These are phyloP conservation scores for Cunninghamia lanceolata DNA, from an alignment of 75 land plant genomes.

Conservation along the genomic window DNA sequence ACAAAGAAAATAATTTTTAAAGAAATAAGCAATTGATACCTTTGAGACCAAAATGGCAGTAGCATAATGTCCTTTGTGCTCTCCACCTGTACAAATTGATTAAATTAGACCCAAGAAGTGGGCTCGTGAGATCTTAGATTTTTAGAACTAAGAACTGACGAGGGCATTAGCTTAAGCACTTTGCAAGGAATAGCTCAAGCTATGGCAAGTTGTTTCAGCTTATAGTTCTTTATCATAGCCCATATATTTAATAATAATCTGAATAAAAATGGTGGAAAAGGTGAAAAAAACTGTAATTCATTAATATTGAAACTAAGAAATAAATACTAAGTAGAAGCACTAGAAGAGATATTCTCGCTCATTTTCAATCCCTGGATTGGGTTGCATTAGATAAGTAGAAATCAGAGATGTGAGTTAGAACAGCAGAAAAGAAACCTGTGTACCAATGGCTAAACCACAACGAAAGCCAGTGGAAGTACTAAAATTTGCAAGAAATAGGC, in stretches of 20 bases:
- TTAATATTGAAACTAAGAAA: background rate
- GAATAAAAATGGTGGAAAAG: background rate
- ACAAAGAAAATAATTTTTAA: background rate
- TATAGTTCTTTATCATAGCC: background rate
- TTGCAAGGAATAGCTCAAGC: background rate
- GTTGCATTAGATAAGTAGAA: background rate
- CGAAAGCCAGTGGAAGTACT: no score
- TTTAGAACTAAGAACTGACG: background rate
- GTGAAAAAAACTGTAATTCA: background rate
- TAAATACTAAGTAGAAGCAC: background rate
- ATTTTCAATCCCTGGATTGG: background rate
- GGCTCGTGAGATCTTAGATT: background rate
- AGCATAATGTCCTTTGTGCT: constrained; percentile 37
- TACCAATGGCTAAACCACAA: no score
- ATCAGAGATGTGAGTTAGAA: background rate
- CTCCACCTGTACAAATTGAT: constrained; percentile 22
- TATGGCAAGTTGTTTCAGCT: constrained; percentile 1
- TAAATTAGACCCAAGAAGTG: background rate
- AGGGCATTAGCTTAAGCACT: background rate
- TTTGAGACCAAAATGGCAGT: constrained; percentile 38
- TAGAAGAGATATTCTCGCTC: background rate
- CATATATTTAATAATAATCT: no score
- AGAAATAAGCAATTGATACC: constrained; percentile 14
- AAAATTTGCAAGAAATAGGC: no score
- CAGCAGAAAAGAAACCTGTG: background rate